phyloP scores from a whole-genome alignment of 306 rosid species.

The apple (Malus domestica) region ASM211411v1 NC_041790.1:25395501-25396000 shows the following conservation, averaged over 20 bases:
- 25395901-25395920: constrained; percentile 85
- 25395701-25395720: not conserved
- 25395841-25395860: constrained; percentile 60
- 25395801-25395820: not conserved
- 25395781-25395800: constrained; percentile 4
- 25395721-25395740: not conserved
- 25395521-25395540: not conserved
- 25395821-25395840: constrained; percentile 84
- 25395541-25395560: not conserved
- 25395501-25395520: not conserved
- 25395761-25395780: constrained; percentile 4
- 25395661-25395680: not conserved
- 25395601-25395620: not conserved
- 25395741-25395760: not conserved
- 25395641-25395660: not conserved
- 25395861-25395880: constrained; percentile 61
- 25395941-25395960: constrained; percentile 47
- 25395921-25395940: constrained; percentile 87
- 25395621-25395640: not conserved
- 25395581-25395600: not conserved
- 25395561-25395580: not conserved
- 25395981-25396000: constrained; percentile 27
- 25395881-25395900: constrained; percentile 83
- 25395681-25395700: not conserved
- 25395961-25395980: constrained; percentile 33